These are phyloP conservation scores for Solanum sejunctum DNA, from an alignment of 257 asterid genomes.

Conservation along the genomic window DNA sequence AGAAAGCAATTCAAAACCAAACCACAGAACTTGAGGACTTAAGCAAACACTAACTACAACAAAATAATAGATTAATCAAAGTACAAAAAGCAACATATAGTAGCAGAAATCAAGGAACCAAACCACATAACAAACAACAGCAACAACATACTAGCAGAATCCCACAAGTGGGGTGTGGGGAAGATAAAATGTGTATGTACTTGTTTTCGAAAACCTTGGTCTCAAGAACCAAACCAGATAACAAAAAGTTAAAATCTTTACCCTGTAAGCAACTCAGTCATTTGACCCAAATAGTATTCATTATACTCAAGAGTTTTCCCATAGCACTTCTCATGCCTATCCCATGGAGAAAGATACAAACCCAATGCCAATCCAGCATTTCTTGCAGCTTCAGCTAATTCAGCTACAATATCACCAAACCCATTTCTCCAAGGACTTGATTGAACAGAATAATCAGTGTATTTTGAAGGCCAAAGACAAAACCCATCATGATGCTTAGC, in stretches of 20 bases:
- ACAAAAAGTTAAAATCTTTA: conserved; percentile 8
- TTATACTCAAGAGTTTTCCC: conserved; percentile 74
- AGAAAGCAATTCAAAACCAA: background rate
- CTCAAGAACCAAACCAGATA: background rate
- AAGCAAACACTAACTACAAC: too few species aligned
- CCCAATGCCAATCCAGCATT: conserved; percentile 61
- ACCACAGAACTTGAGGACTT: background rate
- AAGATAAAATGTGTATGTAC: too few species aligned
- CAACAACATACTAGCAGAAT: too few species aligned
- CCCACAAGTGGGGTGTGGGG: too few species aligned
- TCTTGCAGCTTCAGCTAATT: conserved; percentile 60
- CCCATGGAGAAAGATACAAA: conserved; percentile 97
- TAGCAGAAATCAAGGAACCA: too few species aligned
- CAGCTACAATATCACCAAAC: conserved; percentile 63
- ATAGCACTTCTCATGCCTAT: conserved; percentile 69
- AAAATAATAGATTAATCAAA: too few species aligned
- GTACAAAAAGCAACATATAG: too few species aligned
- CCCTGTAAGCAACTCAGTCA: conserved; percentile 91
- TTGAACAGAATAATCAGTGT: conserved; percentile 77
- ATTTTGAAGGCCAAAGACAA: conserved; percentile 86
- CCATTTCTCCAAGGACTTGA: conserved; percentile 87
- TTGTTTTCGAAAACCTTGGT: too few species aligned
- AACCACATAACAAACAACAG: too few species aligned
- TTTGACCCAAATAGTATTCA: conserved; percentile 82
- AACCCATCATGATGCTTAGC: conserved; percentile 97